Evolutionary conservation across 768 basidiomycete species (phyloP), one percentile per base, ranked within the genome.

Genomic region (Multifurca ochricompacta): DNA sequence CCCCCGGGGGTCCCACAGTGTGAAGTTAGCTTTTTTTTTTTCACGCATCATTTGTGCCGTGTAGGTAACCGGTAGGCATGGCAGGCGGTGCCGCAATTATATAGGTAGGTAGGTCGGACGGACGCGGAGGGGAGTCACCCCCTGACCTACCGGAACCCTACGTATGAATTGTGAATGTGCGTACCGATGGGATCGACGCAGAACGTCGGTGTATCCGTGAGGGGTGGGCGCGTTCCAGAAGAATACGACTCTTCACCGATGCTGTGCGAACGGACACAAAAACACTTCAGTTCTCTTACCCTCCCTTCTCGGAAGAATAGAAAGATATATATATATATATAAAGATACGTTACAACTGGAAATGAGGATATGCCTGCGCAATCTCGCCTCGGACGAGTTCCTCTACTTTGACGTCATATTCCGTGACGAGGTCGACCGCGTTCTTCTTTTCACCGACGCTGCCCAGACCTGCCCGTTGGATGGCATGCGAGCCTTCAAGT

Each of bases 171-270:
- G 21, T 30, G 6, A 36, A 6, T 37, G 14, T 49, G 63, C 75
- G 51, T 61, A 85, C 88, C 93, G 53, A 96, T 95, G 30, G 94
- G 94, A 67, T 98, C 94, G 40, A 95, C 89, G 63, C 95, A 96
- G 73, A 88, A 99, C 0, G 95, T 98, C 4, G 93, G 92, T 28
- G 82, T 83, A 62, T 96, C 87, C 1, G 89, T 91, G 53, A 95
- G 69, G 10, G 82, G 75, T 18, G 77, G 75, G 28, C 79, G 75
- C 53, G 75, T 67, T n/a, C 90, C 90, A 4, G 84, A 77, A 8
- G 90, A 82, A 62, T 87, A 93, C 0, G 87, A 87, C 71, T 98
- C 95, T 66, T 99, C 95, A 53, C 95, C 95, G 54, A 97, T 90
- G 69, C 91, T 94, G 56, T 28, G 14, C 25, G 4, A 6, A 41